These are phyloP conservation scores for Lepidium africanum DNA, from an alignment of 345 rosid species.

Conservation along the genomic window DNA sequence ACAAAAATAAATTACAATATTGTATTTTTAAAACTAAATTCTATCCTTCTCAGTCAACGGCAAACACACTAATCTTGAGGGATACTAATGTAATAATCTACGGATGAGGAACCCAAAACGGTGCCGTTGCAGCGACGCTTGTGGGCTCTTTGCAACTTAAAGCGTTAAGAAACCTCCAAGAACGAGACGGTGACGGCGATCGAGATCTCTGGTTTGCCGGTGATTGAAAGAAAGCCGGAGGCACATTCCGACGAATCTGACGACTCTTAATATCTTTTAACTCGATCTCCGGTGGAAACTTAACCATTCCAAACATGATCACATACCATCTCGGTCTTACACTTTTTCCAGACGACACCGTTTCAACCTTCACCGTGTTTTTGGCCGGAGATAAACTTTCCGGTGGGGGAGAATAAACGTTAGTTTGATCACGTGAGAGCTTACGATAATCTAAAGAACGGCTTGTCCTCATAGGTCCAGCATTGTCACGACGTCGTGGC, in stretches of 20 bases:
- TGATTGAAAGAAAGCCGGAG: conserved; percentile 34
- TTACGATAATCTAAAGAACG: conserved; percentile 52
- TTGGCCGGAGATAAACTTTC: neutral
- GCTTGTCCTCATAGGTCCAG: conserved; percentile 38
- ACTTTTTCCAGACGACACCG: neutral
- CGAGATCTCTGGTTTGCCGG: conserved; percentile 23
- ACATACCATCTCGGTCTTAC: conserved; percentile 56
- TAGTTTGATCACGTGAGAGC: conserved; percentile 23
- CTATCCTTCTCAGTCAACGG: neutral
- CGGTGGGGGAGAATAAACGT: conserved; percentile 9
- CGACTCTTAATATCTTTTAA: conserved; percentile 61
- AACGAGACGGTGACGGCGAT: conserved; percentile 23
- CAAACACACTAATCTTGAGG: neutral
- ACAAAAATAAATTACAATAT: conserved; percentile 9
- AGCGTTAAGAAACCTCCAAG: conserved; percentile 50
- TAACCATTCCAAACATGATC: conserved; percentile 55
- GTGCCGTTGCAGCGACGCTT: conserved; percentile 47
- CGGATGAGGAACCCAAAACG: conserved; percentile 37
- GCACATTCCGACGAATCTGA: conserved; percentile 47
- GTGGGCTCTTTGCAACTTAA: conserved; percentile 56
- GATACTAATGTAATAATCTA: neutral
- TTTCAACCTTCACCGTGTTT: neutral
- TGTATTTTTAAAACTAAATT: neutral
- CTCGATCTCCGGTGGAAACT: conserved; percentile 54
- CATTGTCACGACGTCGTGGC: conserved; percentile 18